phyloP scores from a whole-genome alignment of 106 monocot species.

The Alisma plantagoaquatica region DNA sequence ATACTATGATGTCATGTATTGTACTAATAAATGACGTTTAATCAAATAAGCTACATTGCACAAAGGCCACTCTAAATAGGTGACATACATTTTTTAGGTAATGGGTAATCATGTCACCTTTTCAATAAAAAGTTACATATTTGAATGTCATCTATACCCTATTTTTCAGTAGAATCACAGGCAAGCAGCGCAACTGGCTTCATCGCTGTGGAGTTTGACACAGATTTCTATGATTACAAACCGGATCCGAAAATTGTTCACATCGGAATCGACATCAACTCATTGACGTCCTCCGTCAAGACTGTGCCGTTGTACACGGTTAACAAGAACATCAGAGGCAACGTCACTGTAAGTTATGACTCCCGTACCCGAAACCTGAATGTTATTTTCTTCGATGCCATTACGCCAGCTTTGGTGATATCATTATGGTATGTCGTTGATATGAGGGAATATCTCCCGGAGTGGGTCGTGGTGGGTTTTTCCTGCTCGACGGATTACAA shows the following conservation, averaged over 20 bases:
- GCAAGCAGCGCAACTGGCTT: neutral
- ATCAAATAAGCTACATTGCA: too few species aligned
- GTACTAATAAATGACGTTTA: too few species aligned
- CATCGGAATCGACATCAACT: slow-evolving; percentile 45
- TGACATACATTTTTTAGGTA: too few species aligned
- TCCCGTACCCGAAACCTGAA: slow-evolving; percentile 23
- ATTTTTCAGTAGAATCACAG: too few species aligned
- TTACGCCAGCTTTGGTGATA: slow-evolving; percentile 14
- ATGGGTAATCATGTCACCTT: too few species aligned
- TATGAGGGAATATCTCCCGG: slow-evolving; percentile 27
- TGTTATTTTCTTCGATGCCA: slow-evolving; percentile 20
- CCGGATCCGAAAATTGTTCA: slow-evolving; percentile 43
- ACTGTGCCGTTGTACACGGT: slow-evolving; percentile 14
- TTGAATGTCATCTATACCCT: too few species aligned
- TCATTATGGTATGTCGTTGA: too few species aligned
- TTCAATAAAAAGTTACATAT: too few species aligned
- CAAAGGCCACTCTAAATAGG: too few species aligned
- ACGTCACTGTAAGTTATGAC: slow-evolving; percentile 36
- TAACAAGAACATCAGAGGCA: slow-evolving; percentile 23
- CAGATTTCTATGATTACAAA: slow-evolving; percentile 15
- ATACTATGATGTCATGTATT: too few species aligned
- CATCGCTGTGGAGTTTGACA: slow-evolving; percentile 70
- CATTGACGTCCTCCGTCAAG: slow-evolving; percentile 17
- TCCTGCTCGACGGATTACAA: slow-evolving; percentile 16
- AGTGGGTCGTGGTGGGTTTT: slow-evolving; percentile 46